Percentiles rank a stretch among this genome's conserved stretches.
These are phyloP conservation scores for Suillus sp. DNA, from an alignment of 768 basidiomycete genomes.

Conservation along the genomic window DNA sequence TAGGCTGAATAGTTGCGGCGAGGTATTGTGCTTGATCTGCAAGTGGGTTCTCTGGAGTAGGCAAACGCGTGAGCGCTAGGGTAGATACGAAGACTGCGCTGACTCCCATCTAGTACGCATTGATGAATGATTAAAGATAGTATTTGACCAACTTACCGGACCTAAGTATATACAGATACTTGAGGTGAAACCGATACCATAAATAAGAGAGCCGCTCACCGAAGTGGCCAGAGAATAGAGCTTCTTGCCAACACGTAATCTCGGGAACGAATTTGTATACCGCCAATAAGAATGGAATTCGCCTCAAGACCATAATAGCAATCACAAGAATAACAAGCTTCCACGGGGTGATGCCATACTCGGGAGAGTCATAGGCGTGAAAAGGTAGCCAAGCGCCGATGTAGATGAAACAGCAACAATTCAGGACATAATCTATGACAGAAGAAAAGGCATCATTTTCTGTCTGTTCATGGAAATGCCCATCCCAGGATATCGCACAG, in stretches of 20 bases:
- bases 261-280: conserved; percentile 89
- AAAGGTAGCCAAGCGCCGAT: conserved; percentile 89
- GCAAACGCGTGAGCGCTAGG: conserved; percentile 64
- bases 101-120: conserved; percentile 75
- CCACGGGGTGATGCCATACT: conserved; percentile 68
- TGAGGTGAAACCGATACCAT: not conserved
- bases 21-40: conserved; percentile 70
- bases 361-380: conserved; percentile 51
- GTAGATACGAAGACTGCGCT: conserved; percentile 88
- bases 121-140: not conserved
- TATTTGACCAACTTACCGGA: conserved; percentile 44
- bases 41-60: conserved; percentile 59
- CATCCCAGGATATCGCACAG: conserved; percentile 91
- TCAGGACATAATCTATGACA: conserved; percentile 85
- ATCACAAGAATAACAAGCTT: conserved; percentile 69
- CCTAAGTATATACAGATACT: conserved; percentile 39
- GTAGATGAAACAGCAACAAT: conserved; percentile 80
- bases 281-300: conserved; percentile 76
- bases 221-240: conserved; percentile 91
- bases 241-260: conserved; percentile 81
- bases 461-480: conserved; percentile 73
- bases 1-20: conserved; percentile 70
- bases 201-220: conserved; percentile 42
- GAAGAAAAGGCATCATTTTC: conserved; percentile 87
- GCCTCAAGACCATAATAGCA: conserved; percentile 68